These are phyloP conservation scores for Xylariaceae sp. DNA, from an alignment of 2,329 filamentous ascomycete species.

Conservation along the genomic window DNA sequence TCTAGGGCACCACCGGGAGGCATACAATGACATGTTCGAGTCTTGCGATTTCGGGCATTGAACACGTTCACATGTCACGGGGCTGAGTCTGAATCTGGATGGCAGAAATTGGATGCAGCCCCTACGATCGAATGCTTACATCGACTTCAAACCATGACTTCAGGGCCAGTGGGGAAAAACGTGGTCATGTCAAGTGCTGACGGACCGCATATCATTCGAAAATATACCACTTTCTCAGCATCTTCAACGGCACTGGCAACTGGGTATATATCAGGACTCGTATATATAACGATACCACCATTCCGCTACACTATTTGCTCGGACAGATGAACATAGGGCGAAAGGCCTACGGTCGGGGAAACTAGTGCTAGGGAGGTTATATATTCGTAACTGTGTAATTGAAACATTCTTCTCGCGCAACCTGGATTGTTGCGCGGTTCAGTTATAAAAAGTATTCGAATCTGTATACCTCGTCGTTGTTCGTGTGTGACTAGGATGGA, in stretches of 20 bases:
- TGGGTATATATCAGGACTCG: constrained; percentile 20
- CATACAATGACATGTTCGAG: neutral
- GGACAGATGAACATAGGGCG: constrained; percentile 9
- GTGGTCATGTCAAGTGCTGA: constrained; percentile 23
- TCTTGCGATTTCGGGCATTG: constrained; percentile 5
- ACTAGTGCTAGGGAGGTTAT: constrained; percentile 20
- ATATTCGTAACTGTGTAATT: constrained; percentile 33
- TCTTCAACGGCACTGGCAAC: constrained; percentile 16
- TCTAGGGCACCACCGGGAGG: neutral
- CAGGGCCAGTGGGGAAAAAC: constrained; percentile 5
- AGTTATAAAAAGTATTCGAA: neutral
- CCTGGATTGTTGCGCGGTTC: constrained; percentile 4
- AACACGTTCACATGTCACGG: constrained; percentile 3
- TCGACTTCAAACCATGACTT: constrained; percentile 11
- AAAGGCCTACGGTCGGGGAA: constrained; percentile 6
- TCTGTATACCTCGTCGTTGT: neutral
- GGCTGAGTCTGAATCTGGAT: constrained; percentile 2
- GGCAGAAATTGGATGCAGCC: constrained; percentile 11
- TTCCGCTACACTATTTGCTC: constrained; percentile 8
- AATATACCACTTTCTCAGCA: constrained; percentile 9
- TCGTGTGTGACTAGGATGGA: neutral
- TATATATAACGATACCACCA: constrained; percentile 20
- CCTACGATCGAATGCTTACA: constrained; percentile 16
- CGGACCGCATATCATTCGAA: constrained; percentile 16
- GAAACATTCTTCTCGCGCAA: constrained; percentile 26